Percentiles rank a stretch among this genome's conserved stretches.
Conservation (phyloP, 768 basidiomycete species). For the Albatrellus ellisii region DNA sequence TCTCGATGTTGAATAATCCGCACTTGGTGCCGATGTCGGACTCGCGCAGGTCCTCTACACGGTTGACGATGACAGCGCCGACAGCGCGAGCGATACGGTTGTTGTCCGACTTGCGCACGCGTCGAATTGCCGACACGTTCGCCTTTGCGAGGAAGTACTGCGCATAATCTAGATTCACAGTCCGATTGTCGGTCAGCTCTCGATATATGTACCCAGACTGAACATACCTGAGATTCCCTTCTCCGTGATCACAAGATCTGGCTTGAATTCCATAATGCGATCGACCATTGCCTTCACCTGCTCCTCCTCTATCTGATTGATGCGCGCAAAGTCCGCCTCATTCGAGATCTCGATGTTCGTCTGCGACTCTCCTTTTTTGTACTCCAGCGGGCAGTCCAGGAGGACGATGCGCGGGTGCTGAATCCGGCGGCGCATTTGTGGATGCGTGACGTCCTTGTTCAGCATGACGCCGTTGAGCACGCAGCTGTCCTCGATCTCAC, state of each 20-base stretch:
- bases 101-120: slow-evolving; percentile 98
- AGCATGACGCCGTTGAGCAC: slow-evolving; percentile 90
- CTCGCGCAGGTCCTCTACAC: slow-evolving; percentile 88
- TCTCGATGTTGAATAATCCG: slow-evolving; percentile 94
- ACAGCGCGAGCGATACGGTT: slow-evolving; percentile 95
- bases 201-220: slow-evolving; percentile 17
- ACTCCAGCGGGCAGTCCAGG: slow-evolving; percentile 91
- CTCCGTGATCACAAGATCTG: slow-evolving; percentile 91
- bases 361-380: slow-evolving; percentile 98
- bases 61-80: slow-evolving; percentile 94
- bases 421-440: slow-evolving; percentile 89
- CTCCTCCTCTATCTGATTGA: slow-evolving; percentile 93
- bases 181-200: not conserved
- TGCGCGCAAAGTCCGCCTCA: slow-evolving; percentile 85
- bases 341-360: slow-evolving; percentile 98
- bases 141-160: slow-evolving; percentile 83
- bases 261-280: slow-evolving; percentile 84
- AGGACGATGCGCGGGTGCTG: slow-evolving; percentile 80
- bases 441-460: slow-evolving; percentile 98
- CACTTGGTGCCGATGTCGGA: slow-evolving; percentile 86
- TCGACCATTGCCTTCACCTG: slow-evolving; percentile 83
- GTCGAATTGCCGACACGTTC: slow-evolving; percentile 85
- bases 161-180: slow-evolving; percentile 54
- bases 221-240: slow-evolving; percentile 98
- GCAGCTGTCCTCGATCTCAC: slow-evolving; percentile 86